Percentiles rank a stretch among this genome's conserved stretches.
Conservation (phyloP, 2,329 filamentous ascomycete species). For the Ophiostoma sp. region DNA sequence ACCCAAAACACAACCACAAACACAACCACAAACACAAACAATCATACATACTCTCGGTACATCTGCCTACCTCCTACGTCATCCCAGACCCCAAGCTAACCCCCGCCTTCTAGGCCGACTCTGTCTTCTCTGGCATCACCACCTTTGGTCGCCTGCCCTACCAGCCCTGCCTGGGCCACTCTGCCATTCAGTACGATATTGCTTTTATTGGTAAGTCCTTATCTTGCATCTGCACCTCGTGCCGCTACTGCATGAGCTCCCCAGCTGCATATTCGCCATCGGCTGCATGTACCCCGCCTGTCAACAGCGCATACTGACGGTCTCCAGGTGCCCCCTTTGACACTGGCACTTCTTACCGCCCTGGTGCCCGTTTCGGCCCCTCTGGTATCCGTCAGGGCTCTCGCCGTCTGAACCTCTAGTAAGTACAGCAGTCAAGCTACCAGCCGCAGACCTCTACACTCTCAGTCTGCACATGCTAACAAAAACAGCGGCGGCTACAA, state of each 20-base stretch:
- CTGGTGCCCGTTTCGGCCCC: constrained; percentile 77
- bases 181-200: constrained; percentile 71
- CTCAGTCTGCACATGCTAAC: constrained; percentile 27
- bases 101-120: constrained; percentile 59
- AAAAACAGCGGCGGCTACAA: constrained; percentile 74
- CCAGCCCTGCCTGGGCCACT: constrained; percentile 66
- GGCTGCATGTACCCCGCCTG: not conserved
- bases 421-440: constrained; percentile 37
- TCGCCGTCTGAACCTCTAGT: constrained; percentile 81
- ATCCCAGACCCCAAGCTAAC: not conserved
- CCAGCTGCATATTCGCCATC: not conserved
- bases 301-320: constrained; percentile 10
- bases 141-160: constrained; percentile 79
- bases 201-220: constrained; percentile 65
- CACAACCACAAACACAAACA: not conserved
- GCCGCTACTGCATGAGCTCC: not conserved
- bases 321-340: constrained; percentile 70
- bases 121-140: constrained; percentile 81
- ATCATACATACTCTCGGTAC: not conserved
- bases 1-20: not conserved
- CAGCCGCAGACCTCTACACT: not conserved
- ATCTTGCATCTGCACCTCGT: not conserved
- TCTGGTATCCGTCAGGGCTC: constrained; percentile 83
- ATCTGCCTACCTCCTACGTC: not conserved
- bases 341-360: constrained; percentile 78